Percentiles rank a stretch among this genome's conserved stretches.
Conservation (phyloP, 306 rosid species). For the Quercus agrifolia region DNA sequence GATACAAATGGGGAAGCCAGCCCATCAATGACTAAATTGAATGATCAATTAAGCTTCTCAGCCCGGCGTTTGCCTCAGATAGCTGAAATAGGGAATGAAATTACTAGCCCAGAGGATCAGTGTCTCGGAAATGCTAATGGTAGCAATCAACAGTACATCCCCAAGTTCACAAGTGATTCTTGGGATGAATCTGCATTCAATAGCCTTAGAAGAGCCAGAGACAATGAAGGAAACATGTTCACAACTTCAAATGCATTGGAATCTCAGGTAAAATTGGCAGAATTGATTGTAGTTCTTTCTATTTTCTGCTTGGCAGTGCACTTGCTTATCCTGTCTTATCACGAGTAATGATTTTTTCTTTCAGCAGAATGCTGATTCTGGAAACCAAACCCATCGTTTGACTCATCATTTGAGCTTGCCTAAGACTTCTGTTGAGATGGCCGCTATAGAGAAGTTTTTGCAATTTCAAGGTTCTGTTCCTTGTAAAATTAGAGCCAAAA, state of each 20-base stretch:
- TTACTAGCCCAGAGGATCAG: constrained; percentile 27
- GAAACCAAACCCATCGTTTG: constrained; percentile 37
- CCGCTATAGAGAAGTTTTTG: constrained; percentile 46
- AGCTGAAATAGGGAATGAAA: constrained; percentile 49
- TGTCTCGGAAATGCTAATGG: constrained; percentile 32
- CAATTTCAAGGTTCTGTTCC: constrained; percentile 63
- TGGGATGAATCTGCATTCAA: constrained; percentile 52
- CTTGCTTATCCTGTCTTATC: not conserved
- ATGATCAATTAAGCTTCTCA: constrained; percentile 39
- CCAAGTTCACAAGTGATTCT: constrained; percentile 42
- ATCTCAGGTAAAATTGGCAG: constrained; percentile 40
- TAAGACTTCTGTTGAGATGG: constrained; percentile 40
- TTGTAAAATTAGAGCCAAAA: constrained; percentile 78
- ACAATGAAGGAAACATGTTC: constrained; percentile 47
- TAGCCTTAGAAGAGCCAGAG: constrained; percentile 48
- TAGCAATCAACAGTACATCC: constrained; percentile 22
- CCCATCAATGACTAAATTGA: constrained; percentile 28
- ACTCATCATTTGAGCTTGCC: constrained; percentile 77
- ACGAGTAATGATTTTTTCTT: constrained; percentile 2
- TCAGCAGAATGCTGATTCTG: constrained; percentile 39
- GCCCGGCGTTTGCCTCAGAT: constrained; percentile 51
- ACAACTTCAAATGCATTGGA: constrained; percentile 51
- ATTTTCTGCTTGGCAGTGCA: not conserved
- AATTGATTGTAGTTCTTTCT: not conserved
- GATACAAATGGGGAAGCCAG: constrained; percentile 45